Evolutionary conservation across 2,329 filamentous ascomycete genomes (phyloP).

Genomic region (Colletotrichum sublineola): DNA sequence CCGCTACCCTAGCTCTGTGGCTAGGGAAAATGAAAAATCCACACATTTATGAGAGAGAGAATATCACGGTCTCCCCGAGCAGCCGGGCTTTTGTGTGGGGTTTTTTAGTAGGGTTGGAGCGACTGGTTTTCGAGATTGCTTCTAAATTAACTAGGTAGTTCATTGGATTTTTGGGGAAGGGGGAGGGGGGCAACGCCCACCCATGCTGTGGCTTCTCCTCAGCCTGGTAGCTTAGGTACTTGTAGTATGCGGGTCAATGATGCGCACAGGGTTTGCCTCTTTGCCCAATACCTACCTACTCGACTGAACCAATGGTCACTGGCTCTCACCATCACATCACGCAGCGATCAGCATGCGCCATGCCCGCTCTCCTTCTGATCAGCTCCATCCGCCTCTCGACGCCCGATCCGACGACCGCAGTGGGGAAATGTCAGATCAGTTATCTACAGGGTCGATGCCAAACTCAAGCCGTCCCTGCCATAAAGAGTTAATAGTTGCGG

Average conservation of each 20-base stretch:
- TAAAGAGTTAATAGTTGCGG: not conserved
- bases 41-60: constrained; percentile 8
- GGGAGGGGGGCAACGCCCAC: not conserved
- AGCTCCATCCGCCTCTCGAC: constrained; percentile 19
- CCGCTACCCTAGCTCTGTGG: constrained; percentile 23
- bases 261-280: constrained; percentile 39
- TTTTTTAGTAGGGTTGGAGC: not conserved
- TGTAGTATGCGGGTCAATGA: constrained; percentile 35
- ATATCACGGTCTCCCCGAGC: constrained; percentile 10
- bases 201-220: constrained; percentile 13
- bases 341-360: constrained; percentile 23
- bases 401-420: constrained; percentile 21
- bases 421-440: constrained; percentile 37
- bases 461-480: constrained; percentile 7
- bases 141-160: not conserved
- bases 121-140: constrained; percentile 9
- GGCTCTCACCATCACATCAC: constrained; percentile 3
- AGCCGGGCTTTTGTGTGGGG: not conserved
- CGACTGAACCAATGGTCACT: constrained; percentile 25
- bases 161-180: too few relatives aligned
- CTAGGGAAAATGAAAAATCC: constrained; percentile 11
- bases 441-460: constrained; percentile 34
- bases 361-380: constrained; percentile 10
- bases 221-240: too few relatives aligned
- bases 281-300: constrained; percentile 12